These are phyloP conservation scores for Yamadazyma conglobata DNA, from an alignment of 1,139 yeast species.

Conservation along the genomic window DNA sequence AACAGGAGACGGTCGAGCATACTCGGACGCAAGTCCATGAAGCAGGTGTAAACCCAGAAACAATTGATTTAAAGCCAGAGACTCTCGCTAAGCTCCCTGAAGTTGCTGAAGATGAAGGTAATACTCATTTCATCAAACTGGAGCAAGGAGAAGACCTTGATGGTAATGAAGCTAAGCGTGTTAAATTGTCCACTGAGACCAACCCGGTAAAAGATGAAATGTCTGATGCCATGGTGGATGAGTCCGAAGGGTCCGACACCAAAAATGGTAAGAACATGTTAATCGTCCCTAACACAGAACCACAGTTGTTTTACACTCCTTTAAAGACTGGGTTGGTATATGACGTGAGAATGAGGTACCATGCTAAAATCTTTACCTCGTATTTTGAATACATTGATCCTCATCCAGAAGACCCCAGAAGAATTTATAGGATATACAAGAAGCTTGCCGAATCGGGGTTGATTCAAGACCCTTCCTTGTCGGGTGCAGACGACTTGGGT, in stretches of 20 bases:
- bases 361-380: slow-evolving; percentile 88
- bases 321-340: slow-evolving; percentile 91
- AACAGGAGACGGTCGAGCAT: too few species aligned
- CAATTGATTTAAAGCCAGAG: too few species aligned
- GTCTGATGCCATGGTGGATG: too few species aligned
- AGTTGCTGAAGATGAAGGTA: too few species aligned
- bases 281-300: slow-evolving; percentile 50
- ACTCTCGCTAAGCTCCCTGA: too few species aligned
- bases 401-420: slow-evolving; percentile 97
- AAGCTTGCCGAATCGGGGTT: slow-evolving; percentile 92
- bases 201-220: neutral
- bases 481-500: slow-evolving; percentile 84
- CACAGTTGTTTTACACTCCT: slow-evolving; percentile 62
- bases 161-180: slow-evolving; percentile 1
- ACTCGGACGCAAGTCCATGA: too few species aligned
- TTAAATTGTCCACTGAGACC: too few species aligned
- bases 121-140: too few species aligned
- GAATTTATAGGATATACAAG: slow-evolving; percentile 91
- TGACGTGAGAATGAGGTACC: slow-evolving; percentile 96
- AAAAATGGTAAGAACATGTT: slow-evolving; percentile 5
- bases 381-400: slow-evolving; percentile 95
- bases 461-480: slow-evolving; percentile 72
- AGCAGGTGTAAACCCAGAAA: too few species aligned
- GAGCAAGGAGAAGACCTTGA: too few species aligned
- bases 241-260: neutral